These are phyloP conservation scores for Rhododendron molle DNA, from an alignment of 148 eudicot species.

Conservation along the genomic window DNA sequence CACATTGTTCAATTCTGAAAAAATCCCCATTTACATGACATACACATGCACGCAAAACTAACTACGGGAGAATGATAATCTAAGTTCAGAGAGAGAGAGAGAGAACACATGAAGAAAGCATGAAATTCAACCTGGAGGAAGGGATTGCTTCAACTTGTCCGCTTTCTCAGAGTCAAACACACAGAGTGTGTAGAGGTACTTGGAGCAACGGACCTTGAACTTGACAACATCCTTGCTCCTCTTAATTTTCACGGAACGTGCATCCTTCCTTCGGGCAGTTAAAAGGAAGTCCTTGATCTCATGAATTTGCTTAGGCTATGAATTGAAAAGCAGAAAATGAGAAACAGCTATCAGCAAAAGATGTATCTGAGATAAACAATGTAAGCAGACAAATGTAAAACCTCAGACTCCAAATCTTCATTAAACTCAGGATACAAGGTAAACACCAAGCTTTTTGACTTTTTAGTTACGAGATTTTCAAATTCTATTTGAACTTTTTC, in stretches of 20 bases:
- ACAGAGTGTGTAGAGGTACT: not conserved
- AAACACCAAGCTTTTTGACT: no score
- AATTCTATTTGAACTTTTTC: no score
- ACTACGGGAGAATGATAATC: not conserved
- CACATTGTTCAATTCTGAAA: not conserved
- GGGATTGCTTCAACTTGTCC: slow-evolving; percentile 1
- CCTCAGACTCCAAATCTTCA: no score
- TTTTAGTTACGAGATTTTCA: no score
- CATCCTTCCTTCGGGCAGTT: slow-evolving; percentile 4
- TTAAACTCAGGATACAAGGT: no score
- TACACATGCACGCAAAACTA: not conserved
- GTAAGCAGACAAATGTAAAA: not conserved
- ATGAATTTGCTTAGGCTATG: not conserved
- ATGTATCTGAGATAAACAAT: not conserved
- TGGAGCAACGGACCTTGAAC: slow-evolving; percentile 6
- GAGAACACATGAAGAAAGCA: not conserved
- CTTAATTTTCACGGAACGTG: not conserved
- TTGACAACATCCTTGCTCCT: not conserved
- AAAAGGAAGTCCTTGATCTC: slow-evolving; percentile 4
- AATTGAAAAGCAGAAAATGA: not conserved
- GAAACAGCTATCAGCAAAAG: not conserved
- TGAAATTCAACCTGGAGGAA: not conserved
- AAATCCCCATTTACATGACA: not conserved
- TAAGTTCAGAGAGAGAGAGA: not conserved
- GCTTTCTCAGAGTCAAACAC: not conserved